Percentiles rank a stretch among this genome's conserved stretches.
phyloP scores from a whole-genome alignment of 495 filamentous ascomycete species.

The Neurospora sp. region DNA sequence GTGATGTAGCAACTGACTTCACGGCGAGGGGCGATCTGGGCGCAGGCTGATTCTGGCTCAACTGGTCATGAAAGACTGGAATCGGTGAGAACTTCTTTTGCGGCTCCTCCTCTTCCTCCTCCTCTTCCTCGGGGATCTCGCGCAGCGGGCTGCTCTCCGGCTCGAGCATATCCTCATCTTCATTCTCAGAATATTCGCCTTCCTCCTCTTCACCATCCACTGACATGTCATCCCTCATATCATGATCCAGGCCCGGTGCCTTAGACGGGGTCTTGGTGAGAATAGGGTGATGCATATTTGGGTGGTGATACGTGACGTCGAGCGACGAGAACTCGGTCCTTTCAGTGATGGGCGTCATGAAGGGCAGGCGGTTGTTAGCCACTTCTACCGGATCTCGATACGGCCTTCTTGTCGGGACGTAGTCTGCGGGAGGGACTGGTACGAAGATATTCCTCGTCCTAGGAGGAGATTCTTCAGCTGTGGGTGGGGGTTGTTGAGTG shows the following conservation, averaged over 20 bases:
- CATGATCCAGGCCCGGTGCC: not conserved
- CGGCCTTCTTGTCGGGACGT: conserved; percentile 59
- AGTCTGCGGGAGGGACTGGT: conserved; percentile 77
- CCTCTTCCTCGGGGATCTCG: conserved; percentile 41
- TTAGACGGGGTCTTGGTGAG: conserved; percentile 64
- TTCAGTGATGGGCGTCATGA: conserved; percentile 98
- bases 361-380: conserved; percentile 81
- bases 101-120: conserved; percentile 19
- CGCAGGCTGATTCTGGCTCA: conserved; percentile 15
- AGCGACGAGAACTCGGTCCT: conserved; percentile 74
- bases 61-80: conserved; percentile 2
- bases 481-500: conserved; percentile 18
- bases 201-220: conserved; percentile 26
- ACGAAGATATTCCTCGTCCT: conserved; percentile 40
- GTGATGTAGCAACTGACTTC: not conserved
- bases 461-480: conserved; percentile 22
- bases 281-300: conserved; percentile 32
- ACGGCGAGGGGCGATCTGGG: not conserved
- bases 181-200: not conserved
- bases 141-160: conserved; percentile 60
- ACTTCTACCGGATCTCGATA: conserved; percentile 66
- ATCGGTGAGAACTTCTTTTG: conserved; percentile 26
- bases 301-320: conserved; percentile 47
- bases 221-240: conserved; percentile 11
- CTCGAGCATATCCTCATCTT: conserved; percentile 39